Conservation (phyloP, 2,329 filamentous ascomycete genomes). For the Exserohilum turcica region DNA sequence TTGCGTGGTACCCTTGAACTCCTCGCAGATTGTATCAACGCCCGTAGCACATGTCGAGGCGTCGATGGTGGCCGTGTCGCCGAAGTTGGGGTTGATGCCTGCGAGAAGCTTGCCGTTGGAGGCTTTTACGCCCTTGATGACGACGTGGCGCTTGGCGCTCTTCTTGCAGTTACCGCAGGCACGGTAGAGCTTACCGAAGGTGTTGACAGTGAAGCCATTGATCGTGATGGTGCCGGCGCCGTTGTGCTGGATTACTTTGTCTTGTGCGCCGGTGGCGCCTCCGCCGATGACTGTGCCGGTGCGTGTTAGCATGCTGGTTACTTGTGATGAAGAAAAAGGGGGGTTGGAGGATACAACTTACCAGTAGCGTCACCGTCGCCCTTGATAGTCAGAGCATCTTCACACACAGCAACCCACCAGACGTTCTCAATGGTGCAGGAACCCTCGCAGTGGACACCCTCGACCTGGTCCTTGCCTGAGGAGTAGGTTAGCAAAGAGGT, state of each 20-base stretch:
- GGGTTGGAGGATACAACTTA: neutral
- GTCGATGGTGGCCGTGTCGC: constrained; percentile 57
- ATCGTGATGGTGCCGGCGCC: constrained; percentile 49
- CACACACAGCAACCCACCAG: constrained; percentile 44
- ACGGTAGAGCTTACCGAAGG: constrained; percentile 53
- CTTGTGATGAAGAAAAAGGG: no score
- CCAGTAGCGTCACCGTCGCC: constrained; percentile 22
- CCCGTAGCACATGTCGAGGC: constrained; percentile 31
- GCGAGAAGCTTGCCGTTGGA: constrained; percentile 52
- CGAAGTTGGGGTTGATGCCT: constrained; percentile 60
- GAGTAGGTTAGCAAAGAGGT: neutral
- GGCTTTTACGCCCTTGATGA: constrained; percentile 53
- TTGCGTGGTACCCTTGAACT: constrained; percentile 40
- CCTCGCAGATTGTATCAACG: constrained; percentile 41
- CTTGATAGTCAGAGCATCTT: constrained; percentile 48
- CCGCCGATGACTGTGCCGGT: constrained; percentile 44
- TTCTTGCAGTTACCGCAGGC: constrained; percentile 58
- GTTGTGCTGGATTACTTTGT: constrained; percentile 54
- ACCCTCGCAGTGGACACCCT: constrained; percentile 44
- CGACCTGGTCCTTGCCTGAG: constrained; percentile 52
- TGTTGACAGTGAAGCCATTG: constrained; percentile 38
- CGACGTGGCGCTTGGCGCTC: constrained; percentile 50
- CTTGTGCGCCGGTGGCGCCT: constrained; percentile 46
- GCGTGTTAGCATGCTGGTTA: neutral
- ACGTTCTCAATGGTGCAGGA: constrained; percentile 55